Percentiles rank a stretch among this genome's conserved stretches.
Conservation (phyloP, 371 early-diverging fungal genomes). For the Syncephalastrum contaminatum region DNA sequence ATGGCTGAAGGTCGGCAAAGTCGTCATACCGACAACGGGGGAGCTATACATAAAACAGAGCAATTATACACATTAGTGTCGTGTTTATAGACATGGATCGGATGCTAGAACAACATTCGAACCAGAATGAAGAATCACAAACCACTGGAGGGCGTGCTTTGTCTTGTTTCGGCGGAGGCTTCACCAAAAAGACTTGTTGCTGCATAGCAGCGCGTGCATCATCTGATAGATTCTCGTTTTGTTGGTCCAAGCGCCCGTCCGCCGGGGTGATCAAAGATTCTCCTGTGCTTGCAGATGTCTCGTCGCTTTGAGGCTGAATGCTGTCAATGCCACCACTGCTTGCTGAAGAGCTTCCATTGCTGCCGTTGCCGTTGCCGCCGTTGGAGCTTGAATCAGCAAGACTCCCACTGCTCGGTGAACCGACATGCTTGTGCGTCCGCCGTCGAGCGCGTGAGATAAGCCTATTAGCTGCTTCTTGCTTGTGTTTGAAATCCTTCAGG, state of each 20-base stretch:
- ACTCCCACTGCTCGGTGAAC: slow-evolving; percentile 12
- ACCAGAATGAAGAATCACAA: too few relatives aligned
- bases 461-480: slow-evolving; percentile 6
- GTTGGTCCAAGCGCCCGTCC: too few relatives aligned
- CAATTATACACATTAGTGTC: too few relatives aligned
- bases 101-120: too few relatives aligned
- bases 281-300: too few relatives aligned
- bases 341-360: neutral
- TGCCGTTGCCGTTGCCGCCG: slow-evolving; percentile 2
- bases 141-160: slow-evolving; percentile 5
- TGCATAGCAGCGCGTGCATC: slow-evolving; percentile 1
- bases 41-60: too few relatives aligned
- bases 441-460: slow-evolving; percentile 1
- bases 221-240: too few relatives aligned
- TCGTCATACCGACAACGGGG: too few relatives aligned
- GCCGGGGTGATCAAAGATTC: too few relatives aligned
- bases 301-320: too few relatives aligned
- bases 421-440: neutral
- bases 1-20: too few relatives aligned
- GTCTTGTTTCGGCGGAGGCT: neutral
- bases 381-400: slow-evolving; percentile 11
- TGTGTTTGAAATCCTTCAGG: slow-evolving; percentile 11
- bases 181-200: slow-evolving; percentile 7
- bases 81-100: too few relatives aligned
- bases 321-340: neutral